A percentile compares a stretch with the other conserved stretches of the same genome.
These are phyloP conservation scores for Backusella westeae DNA, from an alignment of 192 early-diverging fungal genomes.

Conservation along the genomic window DNA sequence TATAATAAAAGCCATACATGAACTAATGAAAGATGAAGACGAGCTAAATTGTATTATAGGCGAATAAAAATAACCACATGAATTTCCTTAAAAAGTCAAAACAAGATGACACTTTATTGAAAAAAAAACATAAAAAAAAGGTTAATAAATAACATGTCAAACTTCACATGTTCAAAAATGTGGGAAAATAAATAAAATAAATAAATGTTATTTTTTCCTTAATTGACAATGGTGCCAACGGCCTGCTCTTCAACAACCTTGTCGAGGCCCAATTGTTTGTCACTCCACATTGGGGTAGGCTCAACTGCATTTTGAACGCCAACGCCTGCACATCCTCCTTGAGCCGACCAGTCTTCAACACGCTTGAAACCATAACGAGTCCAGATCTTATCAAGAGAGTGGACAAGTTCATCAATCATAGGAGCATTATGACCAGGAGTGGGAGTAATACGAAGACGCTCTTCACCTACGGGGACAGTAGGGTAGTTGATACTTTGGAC, in stretches of 20 bases:
- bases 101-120: conserved; percentile 8
- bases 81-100: background rate
- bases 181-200: conserved; percentile 9
- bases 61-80: background rate
- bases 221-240: background rate
- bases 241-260: conserved; percentile 8
- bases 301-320: conserved; percentile 51
- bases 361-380: conserved; percentile 80
- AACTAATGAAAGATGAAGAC: background rate
- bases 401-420: conserved; percentile 84
- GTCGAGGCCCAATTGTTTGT: conserved; percentile 41
- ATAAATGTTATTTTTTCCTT: conserved; percentile 3
- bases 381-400: conserved; percentile 86
- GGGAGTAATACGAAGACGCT: conserved; percentile 96
- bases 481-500: conserved; percentile 99
- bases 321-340: conserved; percentile 88
- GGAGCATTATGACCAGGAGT: conserved; percentile 87
- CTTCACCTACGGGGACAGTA: conserved; percentile 92
- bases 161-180: conserved; percentile 7
- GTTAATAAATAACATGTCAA: conserved; percentile 4
- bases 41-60: background rate
- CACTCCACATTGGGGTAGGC: conserved; percentile 58
- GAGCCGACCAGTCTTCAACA: conserved; percentile 80
- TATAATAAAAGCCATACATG: background rate
- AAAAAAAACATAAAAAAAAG: background rate